Evolutionary conservation across 2,329 filamentous ascomycete species (phyloP).

Genomic region (Clonostachys rhizophaga): DNA sequence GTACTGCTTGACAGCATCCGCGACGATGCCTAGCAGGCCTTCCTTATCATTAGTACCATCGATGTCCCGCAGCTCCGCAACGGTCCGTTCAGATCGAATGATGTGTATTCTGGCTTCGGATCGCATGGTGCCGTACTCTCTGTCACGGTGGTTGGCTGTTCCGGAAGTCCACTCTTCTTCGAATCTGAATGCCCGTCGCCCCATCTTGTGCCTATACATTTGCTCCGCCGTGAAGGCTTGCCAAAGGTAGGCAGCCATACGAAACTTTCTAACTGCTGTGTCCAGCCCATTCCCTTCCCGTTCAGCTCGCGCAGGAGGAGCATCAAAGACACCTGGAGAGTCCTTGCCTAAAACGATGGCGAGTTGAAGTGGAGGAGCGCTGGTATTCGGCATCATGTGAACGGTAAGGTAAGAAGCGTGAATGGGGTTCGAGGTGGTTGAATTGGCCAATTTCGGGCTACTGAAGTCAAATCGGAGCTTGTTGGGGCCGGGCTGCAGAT

Average conservation of each 20-base stretch:
- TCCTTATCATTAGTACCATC: conserved; percentile 62
- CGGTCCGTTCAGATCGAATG: conserved; percentile 76
- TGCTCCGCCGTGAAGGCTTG: conserved; percentile 96
- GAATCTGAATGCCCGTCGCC: conserved; percentile 80
- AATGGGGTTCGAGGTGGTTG: conserved; percentile 59
- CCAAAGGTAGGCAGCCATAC: conserved; percentile 95
- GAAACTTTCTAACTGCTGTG: conserved; percentile 80
- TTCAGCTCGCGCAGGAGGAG: conserved; percentile 68
- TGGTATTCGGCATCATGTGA: conserved; percentile 78
- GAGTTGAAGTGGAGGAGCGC: conserved; percentile 79
- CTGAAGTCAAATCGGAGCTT: conserved; percentile 82
- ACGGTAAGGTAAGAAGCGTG: conserved; percentile 79
- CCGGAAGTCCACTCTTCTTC: conserved; percentile 94
- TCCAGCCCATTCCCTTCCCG: conserved; percentile 80
- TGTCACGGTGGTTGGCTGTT: conserved; percentile 72
- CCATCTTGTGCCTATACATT: conserved; percentile 86
- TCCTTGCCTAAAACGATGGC: conserved; percentile 86
- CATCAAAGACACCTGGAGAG: conserved; percentile 81
- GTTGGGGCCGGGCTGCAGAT: conserved; percentile 89
- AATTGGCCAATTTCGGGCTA: conserved; percentile 73
- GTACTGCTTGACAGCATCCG: conserved; percentile 71
- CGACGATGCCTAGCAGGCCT: conserved; percentile 72
- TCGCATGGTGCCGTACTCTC: conserved; percentile 66
- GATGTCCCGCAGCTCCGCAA: conserved; percentile 76
- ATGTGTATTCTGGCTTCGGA: conserved; percentile 90